A percentile compares a stretch with the other conserved stretches of the same genome.
These are phyloP conservation scores for Pistacia integerrima DNA, from an alignment of 345 rosid genomes.

Conservation along the genomic window DNA sequence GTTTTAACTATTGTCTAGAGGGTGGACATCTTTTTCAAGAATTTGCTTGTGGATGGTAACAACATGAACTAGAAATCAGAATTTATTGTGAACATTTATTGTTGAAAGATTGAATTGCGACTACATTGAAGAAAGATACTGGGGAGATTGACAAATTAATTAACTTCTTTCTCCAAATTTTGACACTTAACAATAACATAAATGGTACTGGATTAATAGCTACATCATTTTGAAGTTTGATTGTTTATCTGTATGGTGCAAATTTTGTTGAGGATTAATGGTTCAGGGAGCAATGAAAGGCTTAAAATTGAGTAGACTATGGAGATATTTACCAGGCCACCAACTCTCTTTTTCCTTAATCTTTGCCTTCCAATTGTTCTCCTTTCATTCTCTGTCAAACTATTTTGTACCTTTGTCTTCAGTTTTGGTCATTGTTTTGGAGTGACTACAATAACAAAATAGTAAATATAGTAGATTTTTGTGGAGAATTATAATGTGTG, in stretches of 20 bases:
- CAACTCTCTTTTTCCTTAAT: neutral
- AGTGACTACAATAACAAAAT: neutral
- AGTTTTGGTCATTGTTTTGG: neutral
- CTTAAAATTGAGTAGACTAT: neutral
- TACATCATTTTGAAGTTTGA: neutral
- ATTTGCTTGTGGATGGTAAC: neutral
- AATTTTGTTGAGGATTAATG: neutral
- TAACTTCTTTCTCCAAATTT: neutral
- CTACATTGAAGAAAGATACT: conserved; percentile 1
- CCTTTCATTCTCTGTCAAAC: neutral
- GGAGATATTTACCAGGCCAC: neutral
- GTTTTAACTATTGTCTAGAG: neutral
- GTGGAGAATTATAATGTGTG: neutral
- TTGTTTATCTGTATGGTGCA: neutral
- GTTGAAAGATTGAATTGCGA: neutral
- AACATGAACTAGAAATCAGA: neutral
- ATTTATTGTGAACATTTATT: neutral
- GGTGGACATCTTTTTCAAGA: neutral
- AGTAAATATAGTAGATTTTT: no score
- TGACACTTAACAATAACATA: neutral
- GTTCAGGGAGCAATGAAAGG: neutral
- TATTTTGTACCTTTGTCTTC: neutral
- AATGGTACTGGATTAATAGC: neutral
- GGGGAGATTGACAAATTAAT: neutral
- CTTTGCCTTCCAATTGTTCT: neutral